A percentile compares a stretch with the other conserved stretches of the same genome.
phyloP scores from a whole-genome alignment of 1,284 basidiomycete species.

The Ustilago loliicola region DNA sequence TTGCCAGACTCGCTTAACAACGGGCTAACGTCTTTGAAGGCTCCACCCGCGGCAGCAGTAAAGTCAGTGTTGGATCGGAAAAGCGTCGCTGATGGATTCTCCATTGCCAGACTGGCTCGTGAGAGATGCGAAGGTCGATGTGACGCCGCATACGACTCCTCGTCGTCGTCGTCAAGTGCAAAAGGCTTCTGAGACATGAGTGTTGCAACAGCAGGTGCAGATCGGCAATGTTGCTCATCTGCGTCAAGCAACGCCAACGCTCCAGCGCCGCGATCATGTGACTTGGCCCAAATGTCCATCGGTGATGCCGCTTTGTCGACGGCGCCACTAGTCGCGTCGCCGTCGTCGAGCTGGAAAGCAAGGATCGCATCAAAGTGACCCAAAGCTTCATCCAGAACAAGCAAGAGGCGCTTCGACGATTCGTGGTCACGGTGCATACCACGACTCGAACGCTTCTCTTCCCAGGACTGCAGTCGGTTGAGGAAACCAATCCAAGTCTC shows the following conservation, averaged over 20 bases:
- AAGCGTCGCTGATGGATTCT: conserved; percentile 26
- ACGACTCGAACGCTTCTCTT: conserved; percentile 46
- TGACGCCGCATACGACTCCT: conserved; percentile 2
- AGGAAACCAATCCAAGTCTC: conserved; percentile 65
- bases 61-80: conserved; percentile 39
- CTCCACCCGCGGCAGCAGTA: conserved; percentile 13
- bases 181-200: conserved; percentile 10
- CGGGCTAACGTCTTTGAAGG: conserved; percentile 35
- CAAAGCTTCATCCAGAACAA: conserved; percentile 58
- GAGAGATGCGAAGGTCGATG: conserved; percentile 25
- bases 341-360: conserved; percentile 44
- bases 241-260: conserved; percentile 27
- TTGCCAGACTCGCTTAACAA: conserved; percentile 40
- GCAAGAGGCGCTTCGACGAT: conserved; percentile 47
- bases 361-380: conserved; percentile 49
- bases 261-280: conserved; percentile 32
- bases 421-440: conserved; percentile 50
- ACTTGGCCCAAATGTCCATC: conserved; percentile 40
- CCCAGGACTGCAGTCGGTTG: conserved; percentile 51
- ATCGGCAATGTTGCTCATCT: conserved; percentile 54
- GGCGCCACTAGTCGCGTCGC: conserved; percentile 1
- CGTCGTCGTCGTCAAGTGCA: not conserved
- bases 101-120: conserved; percentile 37
- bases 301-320: conserved; percentile 24
- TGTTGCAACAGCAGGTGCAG: conserved; percentile 49